Evolutionary conservation across 352 stramenopile species (phyloP).

Genomic region (Phytopythium vexans): DNA sequence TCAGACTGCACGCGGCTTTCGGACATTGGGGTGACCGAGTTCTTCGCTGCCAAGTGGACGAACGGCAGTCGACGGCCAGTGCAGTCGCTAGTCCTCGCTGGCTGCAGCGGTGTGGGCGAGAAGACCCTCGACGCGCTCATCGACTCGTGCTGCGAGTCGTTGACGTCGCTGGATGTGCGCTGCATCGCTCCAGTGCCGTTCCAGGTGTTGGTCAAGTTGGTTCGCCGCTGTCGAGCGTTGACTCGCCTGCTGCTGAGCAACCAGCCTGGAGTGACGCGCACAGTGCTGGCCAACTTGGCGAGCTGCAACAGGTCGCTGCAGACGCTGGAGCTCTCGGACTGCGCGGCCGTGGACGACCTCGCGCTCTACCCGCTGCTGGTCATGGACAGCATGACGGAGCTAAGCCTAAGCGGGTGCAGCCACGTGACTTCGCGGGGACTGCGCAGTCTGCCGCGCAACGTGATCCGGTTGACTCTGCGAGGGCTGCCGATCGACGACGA

Average conservation of each 20-base stretch:
- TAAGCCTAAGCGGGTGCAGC: conserved; percentile 38
- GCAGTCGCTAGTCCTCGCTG: conserved; percentile 18
- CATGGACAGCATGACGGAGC: conserved; percentile 48
- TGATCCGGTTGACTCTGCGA: conserved; percentile 36
- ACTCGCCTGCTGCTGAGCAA: conserved; percentile 26
- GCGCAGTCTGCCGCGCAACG: conserved; percentile 33
- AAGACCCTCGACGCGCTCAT: conserved; percentile 27
- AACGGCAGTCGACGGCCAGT: conserved; percentile 22
- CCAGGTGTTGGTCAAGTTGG: conserved; percentile 29
- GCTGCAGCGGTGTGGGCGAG: conserved; percentile 28
- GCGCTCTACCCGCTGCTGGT: conserved; percentile 58
- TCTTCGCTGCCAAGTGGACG: conserved; percentile 37
- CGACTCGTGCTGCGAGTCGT: conserved; percentile 19
- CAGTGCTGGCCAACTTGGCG: conserved; percentile 44
- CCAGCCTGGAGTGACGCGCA: conserved; percentile 38
- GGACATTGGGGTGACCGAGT: conserved; percentile 36
- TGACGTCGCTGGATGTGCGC: conserved; percentile 36
- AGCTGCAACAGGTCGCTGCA: conserved; percentile 50
- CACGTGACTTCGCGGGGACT: conserved; percentile 34
- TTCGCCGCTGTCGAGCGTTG: conserved; percentile 26
- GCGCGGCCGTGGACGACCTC: conserved; percentile 48
- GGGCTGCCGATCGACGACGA: conserved; percentile 30
- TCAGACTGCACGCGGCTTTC: conserved; percentile 42
- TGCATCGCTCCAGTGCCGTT: conserved; percentile 18
- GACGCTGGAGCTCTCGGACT: conserved; percentile 57